Evolutionary conservation across 805 yeast genomes (phyloP), one percentile per base, ranked within the genome.

Genomic region (Priceomyces medius): DNA sequence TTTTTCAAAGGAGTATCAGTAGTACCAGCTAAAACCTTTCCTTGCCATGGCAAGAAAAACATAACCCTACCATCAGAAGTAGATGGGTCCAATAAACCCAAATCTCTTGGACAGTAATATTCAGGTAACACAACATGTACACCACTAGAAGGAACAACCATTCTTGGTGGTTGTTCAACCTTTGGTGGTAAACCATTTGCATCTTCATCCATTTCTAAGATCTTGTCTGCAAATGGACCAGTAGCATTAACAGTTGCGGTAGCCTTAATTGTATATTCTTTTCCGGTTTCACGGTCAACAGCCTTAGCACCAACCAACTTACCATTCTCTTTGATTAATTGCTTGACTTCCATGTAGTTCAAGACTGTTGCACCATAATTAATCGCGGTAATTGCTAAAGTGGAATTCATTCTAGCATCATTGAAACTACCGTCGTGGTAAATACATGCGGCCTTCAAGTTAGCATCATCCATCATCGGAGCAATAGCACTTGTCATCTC

Each of bases 21-120:
- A 46, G 98, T 90, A 61, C 98, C 98, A 44, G 96, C 97, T 50
- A 90, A 74, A 24, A 90, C 95, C 63, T 89, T 86, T 4, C 97
- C 96, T 72, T 89, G 97, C 97, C 97, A 90, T 53, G 98, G 98
- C 63, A 90, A 74, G 73, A 91, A 90, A 70, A 90, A 90, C 85
- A 91, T 86, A 40, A 90, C 97, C 66, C 98, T 81, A 43, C 97
- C 97, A 61, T 90, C 98, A 24, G 91, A 73, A 36, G 98, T 90
- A 35, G 87, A 77, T 35, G 97, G 96, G 66, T 90, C 97, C 45
- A 90, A 74, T 48, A 90, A 74, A 48, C 98, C 98, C 76, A 88
- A 78, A 49, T 81, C 81, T 59, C 77, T 77, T 40, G 97, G 95
- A 64, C 95, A 85, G 68, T 88, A 90, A 74, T 78, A 90, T 51